Evolutionary conservation across 306 rosid genomes (phyloP).

Genomic region (Cicer cuneatum): DNA sequence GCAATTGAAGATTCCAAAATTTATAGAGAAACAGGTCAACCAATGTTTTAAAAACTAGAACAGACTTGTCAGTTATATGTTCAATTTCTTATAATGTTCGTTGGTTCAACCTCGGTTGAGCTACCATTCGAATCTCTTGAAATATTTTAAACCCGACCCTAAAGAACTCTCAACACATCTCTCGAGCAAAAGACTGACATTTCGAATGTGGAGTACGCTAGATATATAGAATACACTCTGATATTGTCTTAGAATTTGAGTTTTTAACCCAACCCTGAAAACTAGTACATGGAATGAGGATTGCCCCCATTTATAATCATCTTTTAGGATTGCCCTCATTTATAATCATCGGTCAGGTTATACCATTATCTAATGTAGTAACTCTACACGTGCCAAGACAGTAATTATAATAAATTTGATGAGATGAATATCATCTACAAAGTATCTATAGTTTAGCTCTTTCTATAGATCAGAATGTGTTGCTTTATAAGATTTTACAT

Average conservation of each 20-base stretch:
- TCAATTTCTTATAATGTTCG: too few species aligned
- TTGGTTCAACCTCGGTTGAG: too few species aligned
- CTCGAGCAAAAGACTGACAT: too few species aligned
- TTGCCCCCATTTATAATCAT: background rate
- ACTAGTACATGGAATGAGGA: background rate
- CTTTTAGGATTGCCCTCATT: background rate
- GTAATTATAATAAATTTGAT: background rate
- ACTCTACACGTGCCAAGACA: background rate
- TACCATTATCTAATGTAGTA: background rate
- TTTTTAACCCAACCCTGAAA: background rate
- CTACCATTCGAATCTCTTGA: too few species aligned
- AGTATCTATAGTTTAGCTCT: background rate
- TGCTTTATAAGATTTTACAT: background rate
- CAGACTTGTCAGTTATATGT: too few species aligned
- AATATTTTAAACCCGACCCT: too few species aligned
- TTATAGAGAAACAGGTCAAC: too few species aligned
- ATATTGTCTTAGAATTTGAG: background rate
- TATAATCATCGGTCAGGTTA: background rate
- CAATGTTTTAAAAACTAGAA: too few species aligned
- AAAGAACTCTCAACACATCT: too few species aligned
- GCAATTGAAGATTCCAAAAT: constrained; percentile 1
- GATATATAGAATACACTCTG: background rate
- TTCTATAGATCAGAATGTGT: background rate
- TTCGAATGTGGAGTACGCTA: too few species aligned
- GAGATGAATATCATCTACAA: constrained; percentile 1